Evolutionary conservation across 2,329 filamentous ascomycete species (phyloP), one percentile per base, ranked within the genome.

Genomic region (Penicillium sp.): DNA sequence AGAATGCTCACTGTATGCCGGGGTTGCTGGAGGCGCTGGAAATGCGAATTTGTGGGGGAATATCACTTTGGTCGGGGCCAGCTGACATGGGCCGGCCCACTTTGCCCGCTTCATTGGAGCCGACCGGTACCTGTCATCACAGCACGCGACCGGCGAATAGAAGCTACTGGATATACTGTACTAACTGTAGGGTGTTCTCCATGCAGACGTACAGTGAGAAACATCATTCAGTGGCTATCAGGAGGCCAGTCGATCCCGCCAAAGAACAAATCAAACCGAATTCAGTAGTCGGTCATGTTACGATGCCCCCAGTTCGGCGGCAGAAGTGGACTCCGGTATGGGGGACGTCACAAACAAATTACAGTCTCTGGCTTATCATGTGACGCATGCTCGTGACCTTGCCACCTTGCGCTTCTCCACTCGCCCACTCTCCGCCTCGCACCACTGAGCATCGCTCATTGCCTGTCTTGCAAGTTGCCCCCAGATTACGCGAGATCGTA

Each of bases 371-470:
- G 20, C 20, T 52, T 20, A 45, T 65, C 63, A 65, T 62, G 63
- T 65, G 63, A 63, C 47, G 25, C 22, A 35, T 22, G 43, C 61
- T 57, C 59, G 61, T 65, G 61, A 65, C 57, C 61, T 65, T 57
- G 63, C 63, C 63, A 65, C 63, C 63, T 28, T 54, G n/a, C 8
- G n/a, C 50, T 37, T 34, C 50, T 47, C 39, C 34, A 38, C 37
- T 42, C 22, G 25, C 28, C 37, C 34, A 25, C 42, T 48, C 35
- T 34, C n/a, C 22, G 11, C 20, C 28, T 42, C 20, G 31, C 48
- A 20, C 45, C 49, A 52, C 35, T 38, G 34, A 34, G 12, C 48
- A 20, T 50, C 14, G 28, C 14, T 17, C 8, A 28, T n/a, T 48
- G 15, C 22, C n/a, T 14, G 45, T 48, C 28, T 50, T 22, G 47